Evolutionary conservation across 768 basidiomycete species (phyloP).

Genomic region (Boletales sp.): DNA sequence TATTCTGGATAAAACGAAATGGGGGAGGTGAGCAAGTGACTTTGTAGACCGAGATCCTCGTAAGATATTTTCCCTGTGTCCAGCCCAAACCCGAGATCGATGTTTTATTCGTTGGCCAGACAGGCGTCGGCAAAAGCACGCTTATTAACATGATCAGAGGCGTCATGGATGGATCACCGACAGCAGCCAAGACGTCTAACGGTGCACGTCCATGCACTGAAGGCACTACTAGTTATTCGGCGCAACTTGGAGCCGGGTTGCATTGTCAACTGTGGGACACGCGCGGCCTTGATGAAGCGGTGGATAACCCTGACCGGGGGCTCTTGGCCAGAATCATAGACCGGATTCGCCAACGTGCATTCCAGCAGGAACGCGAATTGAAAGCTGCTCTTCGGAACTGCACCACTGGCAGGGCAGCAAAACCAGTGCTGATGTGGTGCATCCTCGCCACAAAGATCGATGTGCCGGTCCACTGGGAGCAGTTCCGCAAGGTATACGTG

Average conservation of each 20-base stretch:
- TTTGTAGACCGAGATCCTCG: neutral
- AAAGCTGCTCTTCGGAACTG: conserved; percentile 8
- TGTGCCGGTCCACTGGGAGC: conserved; percentile 12
- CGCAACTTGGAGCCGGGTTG: neutral
- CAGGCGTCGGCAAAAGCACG: conserved; percentile 25
- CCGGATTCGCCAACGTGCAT: conserved; percentile 8
- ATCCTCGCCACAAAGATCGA: conserved; percentile 20
- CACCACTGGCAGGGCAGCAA: neutral
- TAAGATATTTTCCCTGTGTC: conserved; percentile 2
- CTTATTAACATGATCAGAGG: conserved; percentile 24
- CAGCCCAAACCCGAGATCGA: conserved; percentile 12
- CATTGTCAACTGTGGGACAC: conserved; percentile 24
- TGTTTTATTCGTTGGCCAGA: conserved; percentile 22
- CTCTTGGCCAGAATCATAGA: conserved; percentile 8
- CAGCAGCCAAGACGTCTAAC: conserved; percentile 17
- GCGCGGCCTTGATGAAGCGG: conserved; percentile 23
- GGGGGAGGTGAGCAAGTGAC: conserved; percentile 16
- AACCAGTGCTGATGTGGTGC: conserved; percentile 24
- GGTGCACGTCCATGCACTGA: conserved; percentile 18
- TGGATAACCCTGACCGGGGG: conserved; percentile 1
- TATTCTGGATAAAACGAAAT: conserved; percentile 2
- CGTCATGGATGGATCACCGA: neutral
- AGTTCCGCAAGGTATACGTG: conserved; percentile 21
- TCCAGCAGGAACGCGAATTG: conserved; percentile 19
- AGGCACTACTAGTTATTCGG: conserved; percentile 6